These are phyloP conservation scores for Elsinoe arachidis DNA, from an alignment of 2,329 filamentous ascomycete species.

Conservation along the genomic window DNA sequence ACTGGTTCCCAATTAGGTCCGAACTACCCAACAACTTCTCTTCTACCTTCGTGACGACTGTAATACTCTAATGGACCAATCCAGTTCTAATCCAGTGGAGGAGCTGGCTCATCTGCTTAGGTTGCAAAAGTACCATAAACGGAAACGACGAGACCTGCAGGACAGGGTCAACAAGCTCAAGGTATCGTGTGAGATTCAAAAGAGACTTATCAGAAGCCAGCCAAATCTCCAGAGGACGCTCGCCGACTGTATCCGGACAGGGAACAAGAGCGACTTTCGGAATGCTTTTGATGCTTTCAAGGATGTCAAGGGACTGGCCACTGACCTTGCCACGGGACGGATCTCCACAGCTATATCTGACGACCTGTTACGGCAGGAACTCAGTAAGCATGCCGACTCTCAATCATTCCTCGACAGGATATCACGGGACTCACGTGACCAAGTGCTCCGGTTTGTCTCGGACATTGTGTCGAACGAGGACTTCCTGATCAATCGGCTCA, in stretches of 20 bases:
- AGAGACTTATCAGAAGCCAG: conserved; percentile 64
- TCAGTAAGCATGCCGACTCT: conserved; percentile 35
- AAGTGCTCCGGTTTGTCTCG: conserved; percentile 69
- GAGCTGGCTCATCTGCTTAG: conserved; percentile 72
- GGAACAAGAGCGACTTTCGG: conserved; percentile 72
- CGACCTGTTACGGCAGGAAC: conserved; percentile 58
- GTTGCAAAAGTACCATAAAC: conserved; percentile 71
- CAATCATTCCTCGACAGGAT: conserved; percentile 55
- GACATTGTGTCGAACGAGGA: conserved; percentile 78
- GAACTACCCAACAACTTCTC: not conserved
- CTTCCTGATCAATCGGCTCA: conserved; percentile 76
- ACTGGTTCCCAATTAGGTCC: not conserved
- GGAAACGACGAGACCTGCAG: conserved; percentile 65
- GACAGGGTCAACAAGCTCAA: conserved; percentile 65
- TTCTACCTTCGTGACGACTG: not conserved
- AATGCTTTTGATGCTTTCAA: conserved; percentile 67
- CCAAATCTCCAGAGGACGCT: conserved; percentile 67
- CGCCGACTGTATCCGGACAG: conserved; percentile 67
- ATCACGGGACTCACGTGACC: conserved; percentile 63
- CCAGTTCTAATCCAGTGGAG: conserved; percentile 39
- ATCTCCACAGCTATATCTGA: not conserved
- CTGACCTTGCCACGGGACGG: conserved; percentile 39
- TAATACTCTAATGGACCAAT: not conserved
- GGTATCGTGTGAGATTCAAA: conserved; percentile 65
- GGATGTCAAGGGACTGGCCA: conserved; percentile 65